phyloP scores from a whole-genome alignment of 169 alveolate genomes.

The Cryptosporidium sp. region DNA sequence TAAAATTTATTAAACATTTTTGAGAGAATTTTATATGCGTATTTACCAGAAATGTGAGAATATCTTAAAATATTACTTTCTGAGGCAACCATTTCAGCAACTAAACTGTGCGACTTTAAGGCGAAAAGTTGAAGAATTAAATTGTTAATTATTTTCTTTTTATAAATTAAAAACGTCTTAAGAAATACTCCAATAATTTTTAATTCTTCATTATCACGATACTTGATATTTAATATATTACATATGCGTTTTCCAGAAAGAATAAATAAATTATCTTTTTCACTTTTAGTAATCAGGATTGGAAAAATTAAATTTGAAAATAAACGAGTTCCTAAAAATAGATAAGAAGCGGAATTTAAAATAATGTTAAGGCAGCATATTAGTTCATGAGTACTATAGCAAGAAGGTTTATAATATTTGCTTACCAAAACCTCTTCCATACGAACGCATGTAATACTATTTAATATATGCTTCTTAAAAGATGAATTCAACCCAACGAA shows the following conservation, averaged over 20 bases:
- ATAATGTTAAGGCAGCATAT: background rate
- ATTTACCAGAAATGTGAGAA: constrained; percentile 13
- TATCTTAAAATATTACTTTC: constrained; percentile 8
- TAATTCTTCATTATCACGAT: background rate
- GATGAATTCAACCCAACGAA: constrained; percentile 17
- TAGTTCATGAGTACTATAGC: background rate
- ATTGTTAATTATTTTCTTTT: background rate
- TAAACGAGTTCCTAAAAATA: constrained; percentile 32
- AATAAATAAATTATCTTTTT: background rate
- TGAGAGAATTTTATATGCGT: background rate
- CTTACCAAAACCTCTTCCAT: constrained; percentile 34
- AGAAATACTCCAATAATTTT: constrained; percentile 23
- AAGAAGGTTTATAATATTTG: background rate
- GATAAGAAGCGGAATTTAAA: constrained; percentile 8
- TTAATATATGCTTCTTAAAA: background rate
- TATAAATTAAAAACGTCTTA: background rate
- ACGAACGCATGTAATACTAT: constrained; percentile 8
- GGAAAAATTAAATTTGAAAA: constrained; percentile 30
- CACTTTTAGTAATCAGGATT: background rate
- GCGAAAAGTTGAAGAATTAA: constrained; percentile 4
- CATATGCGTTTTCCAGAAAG: constrained; percentile 7
- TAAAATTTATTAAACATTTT: constrained; percentile 19
- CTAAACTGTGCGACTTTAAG: background rate
- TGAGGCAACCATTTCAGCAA: constrained; percentile 11
- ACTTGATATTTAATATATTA: background rate